phyloP scores from a whole-genome alignment of 1,284 basidiomycete species.

The Cystobasidiaceae sp. region DNA sequence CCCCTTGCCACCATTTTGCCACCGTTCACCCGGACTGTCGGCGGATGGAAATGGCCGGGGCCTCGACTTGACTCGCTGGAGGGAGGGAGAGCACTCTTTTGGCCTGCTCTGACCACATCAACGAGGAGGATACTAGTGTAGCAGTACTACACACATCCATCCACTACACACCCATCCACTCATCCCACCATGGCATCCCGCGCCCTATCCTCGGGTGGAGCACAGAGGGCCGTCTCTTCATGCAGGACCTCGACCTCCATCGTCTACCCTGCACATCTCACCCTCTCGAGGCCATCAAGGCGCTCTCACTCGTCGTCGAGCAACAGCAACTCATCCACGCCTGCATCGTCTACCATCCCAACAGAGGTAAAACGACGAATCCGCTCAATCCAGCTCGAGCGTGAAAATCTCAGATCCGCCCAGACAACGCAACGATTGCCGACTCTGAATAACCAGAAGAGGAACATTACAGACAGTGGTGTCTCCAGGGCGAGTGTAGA shows the following conservation, averaged over 20 bases:
- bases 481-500: constrained; percentile 9
- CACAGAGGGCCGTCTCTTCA: not conserved
- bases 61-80: too few relatives aligned
- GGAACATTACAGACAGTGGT: constrained; percentile 17
- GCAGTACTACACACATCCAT: too few relatives aligned
- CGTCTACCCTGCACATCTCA: constrained; percentile 2
- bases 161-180: too few relatives aligned
- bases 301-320: constrained; percentile 5
- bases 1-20: too few relatives aligned
- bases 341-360: constrained; percentile 8
- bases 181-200: too few relatives aligned
- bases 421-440: constrained; percentile 3
- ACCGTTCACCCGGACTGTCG: too few relatives aligned
- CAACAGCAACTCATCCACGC: not conserved
- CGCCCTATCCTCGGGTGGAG: too few relatives aligned
- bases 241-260: not conserved
- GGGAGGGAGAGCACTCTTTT: too few relatives aligned
- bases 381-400: constrained; percentile 23
- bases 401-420: constrained; percentile 22
- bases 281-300: constrained; percentile 1
- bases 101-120: too few relatives aligned
- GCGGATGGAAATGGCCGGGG: too few relatives aligned
- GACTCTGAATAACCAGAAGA: constrained; percentile 4
- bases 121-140: too few relatives aligned
- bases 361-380: constrained; percentile 22